Base-by-base conservation (phyloP, 352 stramenopile species). In the Chloridella minuta region DNA sequence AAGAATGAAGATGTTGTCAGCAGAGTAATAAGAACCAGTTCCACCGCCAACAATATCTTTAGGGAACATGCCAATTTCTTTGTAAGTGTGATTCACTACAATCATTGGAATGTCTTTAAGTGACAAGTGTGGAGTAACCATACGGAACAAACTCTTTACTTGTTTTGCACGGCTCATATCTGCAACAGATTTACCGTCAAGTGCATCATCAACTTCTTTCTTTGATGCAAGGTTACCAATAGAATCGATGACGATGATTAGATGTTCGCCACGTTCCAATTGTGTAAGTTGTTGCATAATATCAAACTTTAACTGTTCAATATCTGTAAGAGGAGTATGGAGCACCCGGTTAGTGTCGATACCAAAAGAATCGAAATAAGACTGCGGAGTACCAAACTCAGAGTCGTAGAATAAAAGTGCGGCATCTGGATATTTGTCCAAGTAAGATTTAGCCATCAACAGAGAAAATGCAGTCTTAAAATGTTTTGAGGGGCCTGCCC, bases 141-240 rank as follows among this genome's bases (percentile, higher is more conserved):
- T 83, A 25, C 51, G n/a, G 23, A 83, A 83, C n/a, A 83, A 25
- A 25, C n/a, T 25, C 51, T 83, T 83, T 25, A 83, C n/a, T 25
- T 25, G n/a, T 83, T 83, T 83, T 25, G 51, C n/a, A 83, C 51
- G 51, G 27, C 27, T 30, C 27, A 30, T 30, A 83, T 83, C 51
- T 83, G 51, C 51, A 25, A 25, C 23, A 83, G n/a, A 22, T 25
- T 22, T 25, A 25, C 51, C 51, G n/a, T 22, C 23, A 22, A 24
- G n/a, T 25, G 51, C 51, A 83, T 83, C 51, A 83, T 83, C 51
- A 83, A 83, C 23, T 83, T 83, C 51, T 83, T 83, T 83, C 23
- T 83, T 22, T 22, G 51, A 25, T 83, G 51, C 51, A 25, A 83
- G 23, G 51, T 83, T 83, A 83, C 51, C 51, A 22, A 24, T 24